Evolutionary conservation across 2,329 filamentous ascomycete species (phyloP).

Genomic region (Colletotrichum limetticola): DNA sequence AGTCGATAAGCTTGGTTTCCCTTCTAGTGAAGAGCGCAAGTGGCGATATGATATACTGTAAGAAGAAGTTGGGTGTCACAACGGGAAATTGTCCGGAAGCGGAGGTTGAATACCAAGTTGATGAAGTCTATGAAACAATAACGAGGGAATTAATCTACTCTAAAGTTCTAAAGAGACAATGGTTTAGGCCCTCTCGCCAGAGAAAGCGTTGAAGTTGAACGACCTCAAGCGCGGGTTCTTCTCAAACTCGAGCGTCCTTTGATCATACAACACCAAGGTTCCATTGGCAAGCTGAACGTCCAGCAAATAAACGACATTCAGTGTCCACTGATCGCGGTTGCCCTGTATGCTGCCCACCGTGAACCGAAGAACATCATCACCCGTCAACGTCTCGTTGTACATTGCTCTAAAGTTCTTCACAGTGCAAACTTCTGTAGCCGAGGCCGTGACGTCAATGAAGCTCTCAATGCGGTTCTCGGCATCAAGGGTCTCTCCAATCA

Average conservation of each 20-base stretch:
- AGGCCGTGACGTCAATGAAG: conserved; percentile 7
- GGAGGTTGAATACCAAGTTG: background rate
- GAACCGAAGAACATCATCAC: conserved; percentile 23
- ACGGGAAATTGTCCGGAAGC: background rate
- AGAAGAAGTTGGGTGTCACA: background rate
- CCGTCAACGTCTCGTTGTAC: conserved; percentile 7
- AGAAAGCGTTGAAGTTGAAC: conserved; percentile 22
- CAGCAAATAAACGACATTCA: background rate
- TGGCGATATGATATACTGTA: background rate
- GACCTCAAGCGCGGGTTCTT: conserved; percentile 19
- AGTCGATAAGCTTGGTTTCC: background rate
- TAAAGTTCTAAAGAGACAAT: background rate
- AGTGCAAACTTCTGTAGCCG: conserved; percentile 17
- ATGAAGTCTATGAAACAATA: no score
- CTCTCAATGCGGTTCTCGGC: conserved; percentile 14
- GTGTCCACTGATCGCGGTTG: conserved; percentile 12
- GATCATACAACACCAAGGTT: conserved; percentile 23
- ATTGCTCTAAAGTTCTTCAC: conserved; percentile 23
- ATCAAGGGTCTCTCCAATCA: conserved; percentile 14
- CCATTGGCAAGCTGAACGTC: conserved; percentile 28
- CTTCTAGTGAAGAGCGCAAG: background rate
- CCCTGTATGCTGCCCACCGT: conserved; percentile 23
- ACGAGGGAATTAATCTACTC: background rate
- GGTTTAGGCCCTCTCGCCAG: conserved; percentile 12
- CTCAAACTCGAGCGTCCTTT: conserved; percentile 19